Conservation (phyloP, 805 yeast genomes). For the Yarrowia alimentaria region DNA sequence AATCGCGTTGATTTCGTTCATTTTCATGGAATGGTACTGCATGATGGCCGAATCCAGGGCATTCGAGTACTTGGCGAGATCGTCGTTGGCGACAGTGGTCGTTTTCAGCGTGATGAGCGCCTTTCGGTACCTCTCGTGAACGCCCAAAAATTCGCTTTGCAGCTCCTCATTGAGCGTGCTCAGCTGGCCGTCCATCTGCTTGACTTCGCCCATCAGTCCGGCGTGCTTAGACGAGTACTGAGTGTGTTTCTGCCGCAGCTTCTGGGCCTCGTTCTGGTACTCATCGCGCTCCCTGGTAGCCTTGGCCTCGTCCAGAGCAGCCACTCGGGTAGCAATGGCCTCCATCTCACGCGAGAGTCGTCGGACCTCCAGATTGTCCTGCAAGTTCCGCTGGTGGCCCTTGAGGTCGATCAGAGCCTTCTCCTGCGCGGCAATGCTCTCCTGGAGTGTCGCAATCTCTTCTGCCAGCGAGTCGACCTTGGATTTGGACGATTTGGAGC, state of each 20-base stretch:
- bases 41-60: constrained; percentile 91
- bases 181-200: constrained; percentile 75
- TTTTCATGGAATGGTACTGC: constrained; percentile 85
- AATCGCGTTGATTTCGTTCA: constrained; percentile 87
- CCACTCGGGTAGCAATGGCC: constrained; percentile 44
- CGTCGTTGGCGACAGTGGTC: constrained; percentile 71
- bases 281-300: constrained; percentile 61
- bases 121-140: constrained; percentile 59
- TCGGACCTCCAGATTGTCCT: constrained; percentile 62
- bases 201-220: constrained; percentile 79
- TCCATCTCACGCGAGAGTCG: constrained; percentile 45
- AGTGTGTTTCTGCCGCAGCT: constrained; percentile 52
- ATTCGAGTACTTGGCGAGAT: constrained; percentile 72
- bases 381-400: constrained; percentile 59
- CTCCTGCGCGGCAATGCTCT: constrained; percentile 41
- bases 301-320: constrained; percentile 49
- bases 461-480: background rate
- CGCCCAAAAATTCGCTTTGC: constrained; percentile 64
- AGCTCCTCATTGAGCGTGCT: constrained; percentile 57
- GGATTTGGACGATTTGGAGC: too few relatives aligned
- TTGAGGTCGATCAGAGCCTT: constrained; percentile 54
- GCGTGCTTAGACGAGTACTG: constrained; percentile 63
- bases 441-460: background rate
- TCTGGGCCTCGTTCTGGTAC: constrained; percentile 57
- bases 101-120: constrained; percentile 79